phyloP scores from a whole-genome alignment of 768 basidiomycete genomes.

The Phallus indusiatus region DNA sequence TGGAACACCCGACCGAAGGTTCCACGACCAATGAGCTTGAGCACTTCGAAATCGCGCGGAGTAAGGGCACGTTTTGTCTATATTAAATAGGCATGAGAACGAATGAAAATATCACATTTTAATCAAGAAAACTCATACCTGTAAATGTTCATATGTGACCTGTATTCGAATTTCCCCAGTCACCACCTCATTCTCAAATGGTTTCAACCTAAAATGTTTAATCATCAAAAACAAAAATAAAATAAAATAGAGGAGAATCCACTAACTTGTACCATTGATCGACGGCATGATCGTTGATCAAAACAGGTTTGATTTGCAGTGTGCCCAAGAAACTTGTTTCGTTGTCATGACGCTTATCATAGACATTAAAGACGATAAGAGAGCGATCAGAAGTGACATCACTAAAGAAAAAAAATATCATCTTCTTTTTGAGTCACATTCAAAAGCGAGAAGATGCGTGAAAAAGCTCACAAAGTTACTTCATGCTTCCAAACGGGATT shows the following conservation, averaged over 20 bases:
- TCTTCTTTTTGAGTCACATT: too few relatives aligned
- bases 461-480: constrained; percentile 91
- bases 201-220: constrained; percentile 43
- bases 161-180: constrained; percentile 93
- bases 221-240: constrained; percentile 11
- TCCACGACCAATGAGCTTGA: constrained; percentile 96
- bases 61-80: constrained; percentile 80
- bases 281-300: constrained; percentile 88
- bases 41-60: constrained; percentile 97
- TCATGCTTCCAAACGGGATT: constrained; percentile 99
- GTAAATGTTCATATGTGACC: constrained; percentile 85
- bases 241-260: constrained; percentile 7
- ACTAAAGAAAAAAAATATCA: constrained; percentile 44
- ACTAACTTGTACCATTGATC: constrained; percentile 97
- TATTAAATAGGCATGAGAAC: too few relatives aligned
- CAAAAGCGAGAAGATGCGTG: too few relatives aligned
- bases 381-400: constrained; percentile 90
- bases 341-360: constrained; percentile 68
- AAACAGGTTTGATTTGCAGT: constrained; percentile 81
- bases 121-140: too few relatives aligned
- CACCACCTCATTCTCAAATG: constrained; percentile 72
- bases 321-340: constrained; percentile 88
- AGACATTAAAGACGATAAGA: constrained; percentile 78
- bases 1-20: constrained; percentile 99
- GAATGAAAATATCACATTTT: too few relatives aligned